Evolutionary conservation across 495 filamentous ascomycete species (phyloP), one percentile per base, ranked within the genome.

Genomic region (Cercophora sp.): DNA sequence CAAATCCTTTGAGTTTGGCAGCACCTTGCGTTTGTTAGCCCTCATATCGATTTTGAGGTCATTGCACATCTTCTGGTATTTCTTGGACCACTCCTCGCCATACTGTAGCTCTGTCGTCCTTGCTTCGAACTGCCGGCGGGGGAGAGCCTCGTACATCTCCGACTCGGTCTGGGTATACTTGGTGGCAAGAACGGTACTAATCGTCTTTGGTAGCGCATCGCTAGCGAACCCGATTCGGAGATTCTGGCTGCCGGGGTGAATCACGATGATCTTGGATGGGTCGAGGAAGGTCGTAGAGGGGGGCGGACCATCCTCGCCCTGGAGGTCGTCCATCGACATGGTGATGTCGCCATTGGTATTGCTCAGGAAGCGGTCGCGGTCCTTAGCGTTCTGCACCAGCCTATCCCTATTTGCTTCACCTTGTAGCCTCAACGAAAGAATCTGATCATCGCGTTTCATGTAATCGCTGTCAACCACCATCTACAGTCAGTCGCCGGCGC

Each of bases 161-260:
- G 85, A 86, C 66, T 98, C 93, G 47, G 80, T 90, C 47, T 80
- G 79, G 16, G 71, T 63, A 57, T 85, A 86, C 60, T 82, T 88
- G 48, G 85, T 81, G 9, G 91, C 93, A 60, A 96, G 87, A 0
- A 87, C 83, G 87, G 95, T 97, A 4, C 94, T 94, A 24, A 97
- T 78, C 2, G 88, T 92, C 70, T 91, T 96, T 0, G 93, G 93
- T 26, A 98, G 69, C 18, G 91, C 93, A 74, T 98, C 93, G 62
- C 88, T 96, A 4, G 92, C 88, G 41, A 96, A 78, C 0, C 93
- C 93, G 55, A 98, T 89, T 26, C 93, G 79, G 48, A 97, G 68
- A 52, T 97, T 97, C 71, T 98, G 93, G 63, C 91, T 96, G n/a
- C 93, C 93, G n/a, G 92, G 80, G 65, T 98, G 93, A 49, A 98